These are phyloP conservation scores for Musa troglodytarum DNA, from an alignment of 176 grass and related monocot species.

Conservation along the genomic window DNA sequence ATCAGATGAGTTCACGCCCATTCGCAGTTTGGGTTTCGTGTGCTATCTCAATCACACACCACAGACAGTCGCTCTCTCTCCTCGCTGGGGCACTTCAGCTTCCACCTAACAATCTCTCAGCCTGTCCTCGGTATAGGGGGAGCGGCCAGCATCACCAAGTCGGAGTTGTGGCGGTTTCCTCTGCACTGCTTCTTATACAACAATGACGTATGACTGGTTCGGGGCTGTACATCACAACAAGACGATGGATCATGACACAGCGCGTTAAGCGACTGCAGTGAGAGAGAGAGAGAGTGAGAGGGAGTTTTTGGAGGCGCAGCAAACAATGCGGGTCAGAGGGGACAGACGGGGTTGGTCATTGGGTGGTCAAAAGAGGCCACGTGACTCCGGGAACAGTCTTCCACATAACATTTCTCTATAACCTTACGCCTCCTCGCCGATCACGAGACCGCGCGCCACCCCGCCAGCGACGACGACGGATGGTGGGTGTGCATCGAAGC, in stretches of 20 bases:
- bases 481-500: not conserved
- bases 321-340: constrained; percentile 26
- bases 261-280: not conserved
- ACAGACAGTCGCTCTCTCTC: too few relatives aligned
- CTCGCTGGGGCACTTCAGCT: too few relatives aligned
- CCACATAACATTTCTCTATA: constrained; percentile 35
- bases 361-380: constrained; percentile 90
- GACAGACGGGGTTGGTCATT: constrained; percentile 19
- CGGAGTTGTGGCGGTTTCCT: not conserved
- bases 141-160: not conserved
- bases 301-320: constrained; percentile 15
- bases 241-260: constrained; percentile 13
- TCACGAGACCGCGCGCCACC: constrained; percentile 58
- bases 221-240: not conserved
- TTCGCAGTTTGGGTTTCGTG: not conserved
- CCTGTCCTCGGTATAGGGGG: too few relatives aligned
- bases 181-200: constrained; percentile 5
- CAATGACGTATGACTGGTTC: constrained; percentile 5
- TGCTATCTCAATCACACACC: not conserved
- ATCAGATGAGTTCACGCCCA: not conserved
- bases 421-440: constrained; percentile 33
- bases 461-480: not conserved
- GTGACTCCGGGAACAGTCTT: constrained; percentile 86
- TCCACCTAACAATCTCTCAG: too few relatives aligned
- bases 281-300: constrained; percentile 9